These are phyloP conservation scores for Senecio squalidus DNA, from an alignment of 140 eudicot species.

Conservation along the genomic window DNA sequence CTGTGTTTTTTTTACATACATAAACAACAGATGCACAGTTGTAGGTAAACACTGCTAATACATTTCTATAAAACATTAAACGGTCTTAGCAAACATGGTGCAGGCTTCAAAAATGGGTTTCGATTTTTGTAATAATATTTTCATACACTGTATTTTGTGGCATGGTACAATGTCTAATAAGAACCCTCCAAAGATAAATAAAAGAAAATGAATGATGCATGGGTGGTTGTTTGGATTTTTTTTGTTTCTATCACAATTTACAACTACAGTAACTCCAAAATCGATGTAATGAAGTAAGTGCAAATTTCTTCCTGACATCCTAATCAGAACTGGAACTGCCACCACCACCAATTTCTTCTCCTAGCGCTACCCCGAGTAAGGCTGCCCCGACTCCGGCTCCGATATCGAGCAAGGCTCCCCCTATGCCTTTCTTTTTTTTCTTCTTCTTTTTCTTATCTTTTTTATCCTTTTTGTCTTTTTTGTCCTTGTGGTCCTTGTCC, in stretches of 20 bases:
- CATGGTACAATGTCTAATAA: not conserved
- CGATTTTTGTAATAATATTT: not conserved
- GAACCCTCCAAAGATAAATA: not conserved
- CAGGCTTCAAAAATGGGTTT: not conserved
- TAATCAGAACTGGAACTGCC: constrained; percentile 29
- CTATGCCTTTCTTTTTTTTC: constrained; percentile 25
- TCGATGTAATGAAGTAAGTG: too few species aligned
- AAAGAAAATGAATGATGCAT: not conserved
- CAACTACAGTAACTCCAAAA: not conserved
- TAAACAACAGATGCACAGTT: too few species aligned
- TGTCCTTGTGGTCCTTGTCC: constrained; percentile 13
- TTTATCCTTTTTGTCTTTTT: constrained; percentile 25
- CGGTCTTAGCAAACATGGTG: not conserved
- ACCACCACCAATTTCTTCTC: constrained; percentile 23
- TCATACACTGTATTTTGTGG: not conserved
- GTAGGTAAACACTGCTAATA: not conserved
- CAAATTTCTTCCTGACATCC: not conserved
- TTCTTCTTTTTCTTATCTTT: constrained; percentile 27
- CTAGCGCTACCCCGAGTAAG: constrained; percentile 31
- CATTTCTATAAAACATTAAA: not conserved
- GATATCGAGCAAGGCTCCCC: constrained; percentile 21
- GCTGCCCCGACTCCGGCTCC: constrained; percentile 35
- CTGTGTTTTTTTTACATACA: too few species aligned
- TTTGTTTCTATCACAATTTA: constrained; percentile 3
- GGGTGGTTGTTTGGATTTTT: not conserved